Evolutionary conservation across 2,329 filamentous ascomycete species (phyloP).

Genomic region (Chrysoporthe cubensis): DNA sequence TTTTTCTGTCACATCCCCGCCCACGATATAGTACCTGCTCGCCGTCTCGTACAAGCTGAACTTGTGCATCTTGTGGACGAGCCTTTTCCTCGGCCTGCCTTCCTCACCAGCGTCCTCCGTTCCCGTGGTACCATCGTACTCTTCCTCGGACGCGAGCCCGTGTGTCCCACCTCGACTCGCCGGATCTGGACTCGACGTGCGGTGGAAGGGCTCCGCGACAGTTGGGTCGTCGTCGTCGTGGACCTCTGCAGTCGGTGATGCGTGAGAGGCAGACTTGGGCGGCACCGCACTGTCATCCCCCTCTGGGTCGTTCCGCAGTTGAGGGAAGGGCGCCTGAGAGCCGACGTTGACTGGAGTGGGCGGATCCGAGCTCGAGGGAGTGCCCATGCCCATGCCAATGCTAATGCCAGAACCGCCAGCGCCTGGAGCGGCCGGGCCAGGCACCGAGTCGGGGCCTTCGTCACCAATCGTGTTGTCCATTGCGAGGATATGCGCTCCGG

Average conservation of each 20-base stretch:
- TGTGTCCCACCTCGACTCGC: slow-evolving; percentile 35
- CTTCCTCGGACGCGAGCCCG: slow-evolving; percentile 30
- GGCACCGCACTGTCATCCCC: slow-evolving; percentile 29
- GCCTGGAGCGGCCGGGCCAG: slow-evolving; percentile 15
- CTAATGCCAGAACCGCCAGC: slow-evolving; percentile 11
- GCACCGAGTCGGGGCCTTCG: slow-evolving; percentile 27
- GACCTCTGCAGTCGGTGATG: slow-evolving; percentile 42
- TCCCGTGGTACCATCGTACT: slow-evolving; percentile 32
- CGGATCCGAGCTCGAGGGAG: slow-evolving; percentile 14
- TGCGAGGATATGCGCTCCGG: neutral
- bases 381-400: slow-evolving; percentile 4
- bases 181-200: slow-evolving; percentile 57
- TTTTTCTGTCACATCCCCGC: slow-evolving; percentile 85
- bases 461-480: slow-evolving; percentile 28
- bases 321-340: slow-evolving; percentile 20
- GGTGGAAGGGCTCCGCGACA: slow-evolving; percentile 60
- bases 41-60: slow-evolving; percentile 98
- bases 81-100: slow-evolving; percentile 35
- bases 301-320: slow-evolving; percentile 25
- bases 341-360: slow-evolving; percentile 13
- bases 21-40: slow-evolving; percentile 90
- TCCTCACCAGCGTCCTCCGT: slow-evolving; percentile 40
- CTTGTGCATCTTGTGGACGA: slow-evolving; percentile 80
- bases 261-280: slow-evolving; percentile 32
- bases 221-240: slow-evolving; percentile 63